Evolutionary conservation across 805 yeast species (phyloP).

Genomic region (Candida xyloterini): DNA sequence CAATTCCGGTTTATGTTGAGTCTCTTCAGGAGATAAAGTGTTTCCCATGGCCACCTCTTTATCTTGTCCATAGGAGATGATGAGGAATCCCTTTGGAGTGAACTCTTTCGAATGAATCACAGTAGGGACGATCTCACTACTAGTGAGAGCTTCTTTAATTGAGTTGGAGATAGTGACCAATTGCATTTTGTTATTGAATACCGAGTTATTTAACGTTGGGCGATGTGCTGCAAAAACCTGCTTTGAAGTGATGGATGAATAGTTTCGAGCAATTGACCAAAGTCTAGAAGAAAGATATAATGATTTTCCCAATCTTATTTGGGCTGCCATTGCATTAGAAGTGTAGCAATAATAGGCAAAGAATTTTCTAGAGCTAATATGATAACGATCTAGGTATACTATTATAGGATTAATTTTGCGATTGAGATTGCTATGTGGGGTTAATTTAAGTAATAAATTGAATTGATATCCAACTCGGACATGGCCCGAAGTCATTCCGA

Average conservation of each 20-base stretch:
- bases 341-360: conserved; percentile 3
- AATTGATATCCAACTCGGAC: too few relatives aligned
- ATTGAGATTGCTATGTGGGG: conserved; percentile 1
- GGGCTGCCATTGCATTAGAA: conserved; percentile 7
- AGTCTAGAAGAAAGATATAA: background rate
- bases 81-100: conserved; percentile 51
- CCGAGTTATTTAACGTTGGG: conserved; percentile 1
- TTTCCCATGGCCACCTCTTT: conserved; percentile 78
- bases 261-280: background rate
- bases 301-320: conserved; percentile 3
- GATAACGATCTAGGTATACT: background rate
- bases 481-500: too few relatives aligned
- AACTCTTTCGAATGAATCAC: conserved; percentile 42
- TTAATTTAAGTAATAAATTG: background rate
- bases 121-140: conserved; percentile 51
- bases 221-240: background rate
- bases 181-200: conserved; percentile 15
- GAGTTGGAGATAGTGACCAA: conserved; percentile 54
- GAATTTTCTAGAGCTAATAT: conserved; percentile 1
- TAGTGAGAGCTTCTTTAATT: conserved; percentile 46
- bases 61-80: conserved; percentile 58
- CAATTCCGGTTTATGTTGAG: conserved; percentile 65
- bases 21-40: conserved; percentile 56
- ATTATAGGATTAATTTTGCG: background rate
- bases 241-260: conserved; percentile 1